Percentiles rank a stretch among this genome's conserved stretches.
Evolutionary conservation across 2,329 filamentous ascomycete species (phyloP).

Genomic region (Apiospora rasikravindrae): DNA sequence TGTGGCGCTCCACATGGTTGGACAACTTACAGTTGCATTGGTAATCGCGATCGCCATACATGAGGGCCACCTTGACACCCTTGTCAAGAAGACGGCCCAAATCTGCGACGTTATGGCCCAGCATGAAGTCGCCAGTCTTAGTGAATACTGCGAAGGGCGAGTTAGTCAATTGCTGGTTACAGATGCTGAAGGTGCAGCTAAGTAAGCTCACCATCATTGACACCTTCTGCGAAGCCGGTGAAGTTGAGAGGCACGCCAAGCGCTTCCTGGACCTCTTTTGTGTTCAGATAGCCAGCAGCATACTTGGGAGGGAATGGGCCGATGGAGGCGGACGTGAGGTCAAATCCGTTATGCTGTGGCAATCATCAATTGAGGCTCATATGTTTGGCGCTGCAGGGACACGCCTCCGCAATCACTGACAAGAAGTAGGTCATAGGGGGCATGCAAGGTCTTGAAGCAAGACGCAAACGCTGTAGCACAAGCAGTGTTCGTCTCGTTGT

Average conservation of each 20-base stretch:
- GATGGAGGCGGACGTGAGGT: conserved; percentile 54
- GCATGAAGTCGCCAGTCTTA: conserved; percentile 54
- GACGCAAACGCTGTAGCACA: background rate
- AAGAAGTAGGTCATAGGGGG: background rate
- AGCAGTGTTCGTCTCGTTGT: background rate
- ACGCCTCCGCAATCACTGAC: background rate
- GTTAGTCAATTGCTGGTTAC: background rate
- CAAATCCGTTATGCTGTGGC: conserved; percentile 43
- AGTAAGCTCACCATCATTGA: background rate
- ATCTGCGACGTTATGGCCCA: conserved; percentile 35
- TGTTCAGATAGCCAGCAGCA: conserved; percentile 59
- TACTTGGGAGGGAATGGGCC: conserved; percentile 57
- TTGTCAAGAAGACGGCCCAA: conserved; percentile 30
- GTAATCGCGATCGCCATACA: conserved; percentile 41
- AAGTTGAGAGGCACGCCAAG: conserved; percentile 66
- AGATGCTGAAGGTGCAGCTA: background rate
- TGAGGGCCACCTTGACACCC: conserved; percentile 44
- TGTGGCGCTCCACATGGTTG: background rate
- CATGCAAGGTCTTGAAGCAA: background rate
- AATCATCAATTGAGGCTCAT: background rate
- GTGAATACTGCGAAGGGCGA: conserved; percentile 49
- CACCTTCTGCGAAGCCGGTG: conserved; percentile 36
- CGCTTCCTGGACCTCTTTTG: conserved; percentile 56
- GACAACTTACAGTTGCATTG: conserved; percentile 36
- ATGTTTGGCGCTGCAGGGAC: background rate